Evolutionary conservation across 176 grass and related monocot genomes (phyloP), one percentile per base, ranked within the genome.

Genomic region (Cenchrus fungigraminus): DNA sequence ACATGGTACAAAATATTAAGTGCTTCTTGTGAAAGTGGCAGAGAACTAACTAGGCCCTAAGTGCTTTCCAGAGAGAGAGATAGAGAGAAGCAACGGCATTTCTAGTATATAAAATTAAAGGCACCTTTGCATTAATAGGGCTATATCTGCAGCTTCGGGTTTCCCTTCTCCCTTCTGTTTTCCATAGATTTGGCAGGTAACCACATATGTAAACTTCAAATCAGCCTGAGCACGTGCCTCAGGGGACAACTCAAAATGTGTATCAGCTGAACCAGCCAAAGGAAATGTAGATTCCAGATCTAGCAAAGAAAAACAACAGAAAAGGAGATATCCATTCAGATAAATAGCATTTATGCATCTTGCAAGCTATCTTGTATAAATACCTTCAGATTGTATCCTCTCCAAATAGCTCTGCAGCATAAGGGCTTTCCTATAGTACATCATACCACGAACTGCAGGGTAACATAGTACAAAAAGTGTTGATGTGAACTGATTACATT

Each of bases 351-450:
- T 40, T 68, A 25, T 84, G 57, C 43, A 76, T 63, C 74, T 80
- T 15, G 59, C 49, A 86, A 78, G 74, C 74, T 65, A 83, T 52
- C 3, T 15, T 68, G 76, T 78, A 62, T 6, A 86, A n/a, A 71
- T 78, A 98, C 95, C 92, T 98, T 95, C 92, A 88, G 87, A 91
- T 56, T 78, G 83, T 66, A 88, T 79, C 77, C 84, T 95, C 89
- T 97, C 95, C 83, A 95, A 84, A 89, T 97, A 93, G 85, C 76
- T 97, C 83, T 97, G 95, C 58, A 97, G 83, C 92, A 97, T 95
- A 73, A 97, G 92, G 62, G 95, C 95, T 78, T 97, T 97, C 71
- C 95, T 93, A 15, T 97, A 97, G 85, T 97, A 97, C 95, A 97
- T 97, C 95, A 97, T 97, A 20, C 95, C 95, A 78, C 92, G 95